A percentile compares a stretch with the other conserved stretches of the same genome.
phyloP scores from a whole-genome alignment of 2,329 filamentous ascomycete genomes.

The Akanthomyces lecanii region DNA sequence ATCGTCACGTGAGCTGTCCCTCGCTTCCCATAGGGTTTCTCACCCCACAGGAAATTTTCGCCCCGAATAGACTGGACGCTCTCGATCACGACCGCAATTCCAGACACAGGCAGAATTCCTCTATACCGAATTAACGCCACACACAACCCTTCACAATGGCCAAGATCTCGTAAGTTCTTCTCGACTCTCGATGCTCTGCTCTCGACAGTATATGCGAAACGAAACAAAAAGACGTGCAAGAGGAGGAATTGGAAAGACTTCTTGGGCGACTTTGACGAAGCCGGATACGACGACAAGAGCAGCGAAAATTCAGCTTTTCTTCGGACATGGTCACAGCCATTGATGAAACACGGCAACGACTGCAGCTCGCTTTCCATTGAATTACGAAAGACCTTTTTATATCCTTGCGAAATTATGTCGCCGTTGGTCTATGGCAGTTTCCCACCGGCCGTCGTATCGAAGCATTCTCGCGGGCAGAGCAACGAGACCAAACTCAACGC shows the following conservation, averaged over 20 bases:
- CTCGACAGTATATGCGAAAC: conserved; percentile 18
- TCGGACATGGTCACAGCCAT: neutral
- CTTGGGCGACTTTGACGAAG: neutral
- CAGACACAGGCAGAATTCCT: conserved; percentile 34
- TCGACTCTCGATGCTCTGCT: conserved; percentile 10
- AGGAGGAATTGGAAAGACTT: conserved; percentile 12
- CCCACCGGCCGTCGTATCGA: neutral
- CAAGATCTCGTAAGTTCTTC: conserved; percentile 56
- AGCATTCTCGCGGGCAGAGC: conserved; percentile 11
- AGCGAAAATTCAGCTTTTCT: neutral
- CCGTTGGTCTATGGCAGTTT: neutral
- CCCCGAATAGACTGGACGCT: conserved; percentile 27
- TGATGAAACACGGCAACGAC: neutral
- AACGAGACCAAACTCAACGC: conserved; percentile 9
- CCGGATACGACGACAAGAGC: conserved; percentile 1
- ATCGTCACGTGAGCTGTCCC: conserved; percentile 9
- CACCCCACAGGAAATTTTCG: conserved; percentile 37
- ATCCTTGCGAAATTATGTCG: neutral
- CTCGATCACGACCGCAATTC: conserved; percentile 33
- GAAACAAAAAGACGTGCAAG: conserved; percentile 13
- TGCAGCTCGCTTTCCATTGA: neutral
- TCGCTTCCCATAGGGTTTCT: conserved; percentile 35
- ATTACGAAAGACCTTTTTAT: no score
- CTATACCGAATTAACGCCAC: conserved; percentile 37
- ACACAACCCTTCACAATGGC: conserved; percentile 55